Percentiles rank a stretch among this genome's conserved stretches.
phyloP scores from a whole-genome alignment of 495 filamentous ascomycete species.

The Penicilliopsis zonata region DNA sequence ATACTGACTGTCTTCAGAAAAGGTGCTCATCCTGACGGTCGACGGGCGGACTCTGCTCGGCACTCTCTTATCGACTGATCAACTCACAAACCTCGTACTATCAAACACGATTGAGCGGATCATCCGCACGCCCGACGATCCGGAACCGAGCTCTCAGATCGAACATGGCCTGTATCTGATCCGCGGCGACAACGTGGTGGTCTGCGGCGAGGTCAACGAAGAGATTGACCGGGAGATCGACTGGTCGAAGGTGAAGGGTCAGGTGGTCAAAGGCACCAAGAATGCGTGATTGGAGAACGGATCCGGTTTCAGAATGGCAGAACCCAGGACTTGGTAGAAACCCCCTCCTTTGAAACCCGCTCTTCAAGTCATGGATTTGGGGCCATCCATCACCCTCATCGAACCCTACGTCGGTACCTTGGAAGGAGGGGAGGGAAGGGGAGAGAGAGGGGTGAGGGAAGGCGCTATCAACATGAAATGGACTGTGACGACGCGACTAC shows the following conservation, averaged over 20 bases:
- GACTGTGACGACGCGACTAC: no score
- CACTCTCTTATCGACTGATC: constrained; percentile 74
- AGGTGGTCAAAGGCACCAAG: constrained; percentile 73
- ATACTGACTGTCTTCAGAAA: constrained; percentile 43
- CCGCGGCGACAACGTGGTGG: constrained; percentile 87
- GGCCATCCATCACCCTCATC: no score
- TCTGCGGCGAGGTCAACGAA: constrained; percentile 84
- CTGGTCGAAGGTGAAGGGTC: constrained; percentile 80
- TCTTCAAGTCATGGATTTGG: no score
- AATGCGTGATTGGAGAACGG: constrained; percentile 38
- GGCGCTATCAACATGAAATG: no score
- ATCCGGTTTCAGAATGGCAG: neutral
- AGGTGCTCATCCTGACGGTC: constrained; percentile 80
- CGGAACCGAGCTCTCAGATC: constrained; percentile 68
- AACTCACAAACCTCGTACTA: constrained; percentile 87
- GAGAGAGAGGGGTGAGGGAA: no score
- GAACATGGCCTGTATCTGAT: constrained; percentile 84
- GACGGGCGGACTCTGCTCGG: constrained; percentile 86
- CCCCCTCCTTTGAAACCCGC: no score
- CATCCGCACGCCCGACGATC: constrained; percentile 72
- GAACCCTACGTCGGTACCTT: no score
- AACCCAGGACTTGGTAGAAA: no score
- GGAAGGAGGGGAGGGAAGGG: no score
- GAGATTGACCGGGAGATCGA: constrained; percentile 77
- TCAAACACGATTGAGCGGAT: constrained; percentile 77